A percentile compares a stretch with the other conserved stretches of the same genome.
Evolutionary conservation across 2,329 filamentous ascomycete species (phyloP).

Genomic region (Pestalotiopsis sp.): DNA sequence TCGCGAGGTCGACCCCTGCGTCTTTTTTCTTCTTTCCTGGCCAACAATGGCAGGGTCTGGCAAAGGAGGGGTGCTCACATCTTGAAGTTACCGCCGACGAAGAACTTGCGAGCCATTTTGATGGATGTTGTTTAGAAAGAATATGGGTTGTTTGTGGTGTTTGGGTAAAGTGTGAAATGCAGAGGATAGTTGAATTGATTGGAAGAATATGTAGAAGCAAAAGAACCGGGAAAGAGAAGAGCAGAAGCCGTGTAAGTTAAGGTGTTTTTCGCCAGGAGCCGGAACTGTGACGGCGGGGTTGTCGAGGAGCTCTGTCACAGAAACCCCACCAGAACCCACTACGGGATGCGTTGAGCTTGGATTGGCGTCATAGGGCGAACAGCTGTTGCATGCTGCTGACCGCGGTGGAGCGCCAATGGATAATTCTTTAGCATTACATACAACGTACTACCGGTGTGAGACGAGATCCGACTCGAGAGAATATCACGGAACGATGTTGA

Average conservation of each 20-base stretch:
- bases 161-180: background rate
- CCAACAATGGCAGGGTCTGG: slow-evolving; percentile 17
- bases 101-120: slow-evolving; percentile 94
- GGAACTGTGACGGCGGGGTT: slow-evolving; percentile 9
- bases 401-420: background rate
- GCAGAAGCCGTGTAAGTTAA: background rate
- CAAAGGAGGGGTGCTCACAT: slow-evolving; percentile 65
- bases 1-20: background rate
- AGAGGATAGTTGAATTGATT: background rate
- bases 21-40: slow-evolving; percentile 6
- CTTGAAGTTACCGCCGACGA: slow-evolving; percentile 99
- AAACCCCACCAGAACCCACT: slow-evolving; percentile 10
- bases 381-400: background rate
- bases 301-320: slow-evolving; percentile 7
- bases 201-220: background rate
- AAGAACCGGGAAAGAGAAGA: background rate
- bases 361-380: slow-evolving; percentile 3
- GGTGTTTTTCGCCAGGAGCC: slow-evolving; percentile 11
- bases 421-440: background rate
- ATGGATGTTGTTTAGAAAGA: slow-evolving; percentile 19
- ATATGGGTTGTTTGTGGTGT: background rate
- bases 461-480: background rate
- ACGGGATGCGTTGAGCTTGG: slow-evolving; percentile 1
- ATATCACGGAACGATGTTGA: background rate
- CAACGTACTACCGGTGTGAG: background rate